Evolutionary conservation across 2,329 filamentous ascomycete species (phyloP).

Genomic region (Aspergillus fumigatus): DNA sequence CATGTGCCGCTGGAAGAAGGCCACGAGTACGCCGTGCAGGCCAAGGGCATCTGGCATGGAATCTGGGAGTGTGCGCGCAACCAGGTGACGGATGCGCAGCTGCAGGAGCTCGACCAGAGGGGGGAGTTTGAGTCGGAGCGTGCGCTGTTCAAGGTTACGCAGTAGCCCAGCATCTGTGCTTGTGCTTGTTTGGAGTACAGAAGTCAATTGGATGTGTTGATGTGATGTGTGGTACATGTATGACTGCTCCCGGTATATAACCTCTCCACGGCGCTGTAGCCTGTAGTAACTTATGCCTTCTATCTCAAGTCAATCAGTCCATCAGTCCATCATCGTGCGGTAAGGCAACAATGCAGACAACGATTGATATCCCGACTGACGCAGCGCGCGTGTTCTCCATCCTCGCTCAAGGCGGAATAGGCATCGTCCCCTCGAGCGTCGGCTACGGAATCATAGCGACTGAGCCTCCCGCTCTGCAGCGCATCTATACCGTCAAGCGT

Average conservation of each 20-base stretch:
- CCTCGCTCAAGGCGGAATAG: constrained; percentile 20
- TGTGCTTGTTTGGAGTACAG: background rate
- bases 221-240: no score
- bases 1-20: constrained; percentile 24
- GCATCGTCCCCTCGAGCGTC: constrained; percentile 23
- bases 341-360: no score
- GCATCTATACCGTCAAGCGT: constrained; percentile 17
- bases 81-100: constrained; percentile 20
- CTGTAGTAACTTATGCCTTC: background rate
- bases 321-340: no score
- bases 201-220: background rate
- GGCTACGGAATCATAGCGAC: constrained; percentile 24
- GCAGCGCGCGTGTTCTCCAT: constrained; percentile 18
- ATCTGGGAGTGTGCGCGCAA: constrained; percentile 25
- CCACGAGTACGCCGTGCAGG: constrained; percentile 29
- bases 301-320: no score
- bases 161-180: constrained; percentile 3
- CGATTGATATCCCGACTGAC: constrained; percentile 8
- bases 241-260: no score
- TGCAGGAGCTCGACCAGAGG: constrained; percentile 15
- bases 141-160: constrained; percentile 8
- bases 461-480: constrained; percentile 15
- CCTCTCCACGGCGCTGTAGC: no score
- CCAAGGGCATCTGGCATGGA: constrained; percentile 34
- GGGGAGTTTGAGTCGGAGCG: constrained; percentile 25